Base-by-base conservation (phyloP, 2,329 filamentous ascomycete genomes). In the Fusarium ambrosium region DNA sequence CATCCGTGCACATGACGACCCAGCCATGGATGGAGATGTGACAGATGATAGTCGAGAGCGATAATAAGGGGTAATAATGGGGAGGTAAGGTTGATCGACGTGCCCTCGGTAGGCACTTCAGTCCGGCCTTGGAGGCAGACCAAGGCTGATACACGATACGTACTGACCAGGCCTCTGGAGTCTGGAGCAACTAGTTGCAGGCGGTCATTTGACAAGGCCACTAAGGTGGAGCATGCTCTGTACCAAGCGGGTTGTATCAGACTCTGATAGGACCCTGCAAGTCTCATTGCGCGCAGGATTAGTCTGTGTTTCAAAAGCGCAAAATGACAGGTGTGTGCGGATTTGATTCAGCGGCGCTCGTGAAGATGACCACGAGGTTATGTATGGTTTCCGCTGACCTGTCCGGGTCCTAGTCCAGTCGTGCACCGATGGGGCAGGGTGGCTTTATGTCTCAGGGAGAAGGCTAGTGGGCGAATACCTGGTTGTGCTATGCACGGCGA, bases 381-480 rank as follows among this genome's bases (percentile, higher is more conserved):
- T 41, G 27, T 43, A 32, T 32, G 22, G 11, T 66, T 70, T 53
- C 59, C 61, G 37, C 59, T 56, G 37, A 48, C 56, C 63, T 43
- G 61, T 27, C 51, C 45, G 56, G 43, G 34, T 59, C 62, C 58
- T 58, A 22, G 43, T 62, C 70, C 67, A 24, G 45, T 61, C 71
- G 71, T 39, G 56, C 68, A 45, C 43, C 51, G 67, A 65, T 60
- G 64, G 34, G 64, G 55, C 48, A 55, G 48, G 32, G 64, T 72
- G 71, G 58, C 36, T 74, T 62, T 8, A 56, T 74, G 58, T 74
- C 51, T 72, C 64, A 72, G 51, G 41, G 59, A 68, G 63, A 18
- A 63, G 62, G 48, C 27, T 13, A 53, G 27, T 32, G 48, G 48
- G 24, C 10, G 48, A 32, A 53, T 53, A 37, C 37, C 37, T 63